These are phyloP conservation scores for Metarhizium anisopliae DNA, from an alignment of 2,329 filamentous ascomycete genomes.

Conservation along the genomic window DNA sequence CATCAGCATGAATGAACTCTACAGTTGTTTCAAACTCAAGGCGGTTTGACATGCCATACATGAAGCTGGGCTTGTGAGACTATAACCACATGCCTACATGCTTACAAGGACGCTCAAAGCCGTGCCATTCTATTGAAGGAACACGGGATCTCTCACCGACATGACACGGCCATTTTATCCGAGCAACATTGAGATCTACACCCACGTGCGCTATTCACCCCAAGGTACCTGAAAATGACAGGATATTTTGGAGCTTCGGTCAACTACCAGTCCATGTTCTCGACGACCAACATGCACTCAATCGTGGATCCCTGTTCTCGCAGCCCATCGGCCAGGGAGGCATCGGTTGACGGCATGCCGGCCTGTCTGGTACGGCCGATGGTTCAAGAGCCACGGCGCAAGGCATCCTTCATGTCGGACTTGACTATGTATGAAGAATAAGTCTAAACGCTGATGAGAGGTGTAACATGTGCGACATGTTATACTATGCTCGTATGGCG, in stretches of 20 bases:
- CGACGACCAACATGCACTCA: background rate
- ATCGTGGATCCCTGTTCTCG: background rate
- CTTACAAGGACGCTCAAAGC: background rate
- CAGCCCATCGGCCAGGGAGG: background rate
- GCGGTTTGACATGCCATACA: background rate
- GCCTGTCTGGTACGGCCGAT: background rate
- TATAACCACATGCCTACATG: background rate
- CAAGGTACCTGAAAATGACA: background rate
- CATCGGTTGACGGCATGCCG: background rate
- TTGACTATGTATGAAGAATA: background rate
- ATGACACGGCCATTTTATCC: constrained; percentile 1
- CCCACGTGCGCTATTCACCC: background rate
- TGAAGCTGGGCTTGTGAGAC: background rate
- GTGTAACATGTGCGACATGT: background rate
- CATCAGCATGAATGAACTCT: background rate
- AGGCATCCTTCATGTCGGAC: background rate
- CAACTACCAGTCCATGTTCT: background rate
- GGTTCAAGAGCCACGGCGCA: background rate
- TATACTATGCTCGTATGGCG: background rate
- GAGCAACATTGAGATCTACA: background rate
- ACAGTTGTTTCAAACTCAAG: background rate
- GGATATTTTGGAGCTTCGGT: background rate
- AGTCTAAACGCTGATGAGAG: background rate
- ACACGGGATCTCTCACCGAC: constrained; percentile 6
- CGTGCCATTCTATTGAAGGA: background rate